Percentiles rank a stretch among this genome's conserved stretches.
These are phyloP conservation scores for Alternaria ventricosa DNA, from an alignment of 2,329 filamentous ascomycete genomes.

Conservation along the genomic window DNA sequence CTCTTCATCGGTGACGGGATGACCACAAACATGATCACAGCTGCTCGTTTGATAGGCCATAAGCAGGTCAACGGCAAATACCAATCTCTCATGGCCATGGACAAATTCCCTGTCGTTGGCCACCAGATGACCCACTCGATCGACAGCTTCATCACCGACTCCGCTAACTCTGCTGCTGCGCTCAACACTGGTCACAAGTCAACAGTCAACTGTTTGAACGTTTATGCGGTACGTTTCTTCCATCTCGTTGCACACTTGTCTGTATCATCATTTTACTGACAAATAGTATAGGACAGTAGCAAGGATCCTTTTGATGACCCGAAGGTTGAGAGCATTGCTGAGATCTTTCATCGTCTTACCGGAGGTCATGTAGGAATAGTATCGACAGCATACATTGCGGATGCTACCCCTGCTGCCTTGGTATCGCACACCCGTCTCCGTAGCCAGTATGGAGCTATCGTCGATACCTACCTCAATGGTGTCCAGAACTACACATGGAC, in stretches of 20 bases:
- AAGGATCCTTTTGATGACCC: conserved; percentile 78
- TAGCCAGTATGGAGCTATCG: conserved; percentile 71
- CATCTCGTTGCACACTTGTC: neutral
- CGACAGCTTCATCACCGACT: conserved; percentile 85
- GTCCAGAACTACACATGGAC: conserved; percentile 84
- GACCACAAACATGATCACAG: conserved; percentile 79
- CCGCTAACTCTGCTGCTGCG: conserved; percentile 82
- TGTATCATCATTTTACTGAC: neutral
- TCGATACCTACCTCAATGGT: conserved; percentile 78
- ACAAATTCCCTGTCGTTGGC: conserved; percentile 83
- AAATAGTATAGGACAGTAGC: conserved; percentile 65
- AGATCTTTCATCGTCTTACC: conserved; percentile 75
- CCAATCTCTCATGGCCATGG: conserved; percentile 75
- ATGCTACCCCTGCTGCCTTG: conserved; percentile 76
- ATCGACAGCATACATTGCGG: conserved; percentile 80
- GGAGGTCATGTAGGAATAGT: conserved; percentile 68
- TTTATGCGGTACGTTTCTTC: conserved; percentile 62
- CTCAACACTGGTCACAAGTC: conserved; percentile 85
- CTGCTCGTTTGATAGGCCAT: conserved; percentile 80
- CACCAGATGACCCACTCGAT: conserved; percentile 90
- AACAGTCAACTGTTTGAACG: conserved; percentile 80
- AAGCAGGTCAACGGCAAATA: conserved; percentile 86
- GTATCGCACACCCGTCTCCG: conserved; percentile 71
- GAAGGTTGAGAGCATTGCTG: conserved; percentile 83
- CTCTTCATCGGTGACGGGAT: conserved; percentile 79